Evolutionary conservation across 2,329 filamentous ascomycete genomes (phyloP), one percentile per base, ranked within the genome.

Genomic region (Fusarium oligoseptatum): DNA sequence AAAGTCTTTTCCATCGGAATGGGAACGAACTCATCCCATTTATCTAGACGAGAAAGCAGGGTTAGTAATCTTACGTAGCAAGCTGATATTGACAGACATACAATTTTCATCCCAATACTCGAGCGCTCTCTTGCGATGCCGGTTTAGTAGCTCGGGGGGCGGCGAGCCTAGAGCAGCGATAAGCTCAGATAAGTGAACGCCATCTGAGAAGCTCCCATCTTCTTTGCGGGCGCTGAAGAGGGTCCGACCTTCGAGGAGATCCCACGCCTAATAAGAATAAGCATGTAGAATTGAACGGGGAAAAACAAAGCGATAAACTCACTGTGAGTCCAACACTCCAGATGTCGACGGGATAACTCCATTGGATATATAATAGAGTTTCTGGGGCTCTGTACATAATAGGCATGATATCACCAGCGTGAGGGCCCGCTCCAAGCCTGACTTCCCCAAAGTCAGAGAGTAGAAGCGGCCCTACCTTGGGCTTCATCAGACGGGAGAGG

Each of bases 401-500:
- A 4, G 55, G 55, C 55, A 58, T 58, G 9, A 58, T 58, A 17
- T 58, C 22, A 1, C 55, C 55, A 7, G 34, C 55, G 1, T 39
- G 55, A 17, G 55, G 55, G 0, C 55, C 55, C 0, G 15, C 14
- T 0, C 55, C 55, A 1, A 58, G 55, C 2, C 55, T 58, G 22
- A 39, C 34, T 27, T 58, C 55, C 3, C 55, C 55, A 39, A 58
- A 58, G 2, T 58, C 55, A 4, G 55, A 58, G 15, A 39, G 55
- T 0, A 58, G 22, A 14, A 58, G 55, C 1, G 55, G 55, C 14
- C 55, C 55, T 12, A 39, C 55, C 15, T 39, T 58, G 20, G 34
- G 55, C 3, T 58, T 58, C 55, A 58, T 39, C 2, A 58, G 10
- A 3, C 55, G 55, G 3, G 55, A 58, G 3, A 58, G 11, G 6